Percentiles rank a stretch among this genome's conserved stretches.
These are phyloP conservation scores for Vaccinium darrowii DNA, from an alignment of 148 eudicot genomes.

Conservation along the genomic window DNA sequence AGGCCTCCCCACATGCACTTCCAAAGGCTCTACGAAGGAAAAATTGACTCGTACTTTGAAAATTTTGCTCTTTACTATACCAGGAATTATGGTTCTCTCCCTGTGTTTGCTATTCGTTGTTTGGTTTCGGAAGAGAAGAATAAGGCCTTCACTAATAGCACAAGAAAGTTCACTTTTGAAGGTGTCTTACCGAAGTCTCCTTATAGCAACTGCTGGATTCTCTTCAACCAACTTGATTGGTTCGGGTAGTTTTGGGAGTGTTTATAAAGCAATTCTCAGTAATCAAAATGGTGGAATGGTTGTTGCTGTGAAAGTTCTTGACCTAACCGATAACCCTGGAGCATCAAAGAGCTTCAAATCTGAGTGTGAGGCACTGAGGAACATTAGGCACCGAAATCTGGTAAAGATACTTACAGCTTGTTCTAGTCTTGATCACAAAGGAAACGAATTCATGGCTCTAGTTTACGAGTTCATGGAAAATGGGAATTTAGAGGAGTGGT, in stretches of 20 bases:
- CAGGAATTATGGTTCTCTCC: neutral
- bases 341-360: conserved; percentile 19
- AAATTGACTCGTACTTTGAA: neutral
- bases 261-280: conserved; percentile 6
- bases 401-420: conserved; percentile 10
- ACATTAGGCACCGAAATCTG: conserved; percentile 18
- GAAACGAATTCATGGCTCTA: conserved; percentile 18
- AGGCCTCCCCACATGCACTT: conserved; percentile 25
- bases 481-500: conserved; percentile 17
- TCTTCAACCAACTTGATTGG: conserved; percentile 12
- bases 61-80: neutral
- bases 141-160: neutral
- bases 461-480: conserved; percentile 15
- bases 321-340: neutral
- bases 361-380: conserved; percentile 19
- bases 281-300: neutral
- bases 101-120: neutral
- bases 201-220: conserved; percentile 12
- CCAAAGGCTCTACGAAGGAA: neutral
- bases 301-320: conserved; percentile 18
- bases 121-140: neutral
- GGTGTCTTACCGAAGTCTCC: conserved; percentile 17
- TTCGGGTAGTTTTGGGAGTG: conserved; percentile 12
- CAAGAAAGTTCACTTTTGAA: neutral
- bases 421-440: conserved; percentile 11